Evolutionary conservation across 805 yeast genomes (phyloP).

Genomic region (Komagataella kurtzmanii): DNA sequence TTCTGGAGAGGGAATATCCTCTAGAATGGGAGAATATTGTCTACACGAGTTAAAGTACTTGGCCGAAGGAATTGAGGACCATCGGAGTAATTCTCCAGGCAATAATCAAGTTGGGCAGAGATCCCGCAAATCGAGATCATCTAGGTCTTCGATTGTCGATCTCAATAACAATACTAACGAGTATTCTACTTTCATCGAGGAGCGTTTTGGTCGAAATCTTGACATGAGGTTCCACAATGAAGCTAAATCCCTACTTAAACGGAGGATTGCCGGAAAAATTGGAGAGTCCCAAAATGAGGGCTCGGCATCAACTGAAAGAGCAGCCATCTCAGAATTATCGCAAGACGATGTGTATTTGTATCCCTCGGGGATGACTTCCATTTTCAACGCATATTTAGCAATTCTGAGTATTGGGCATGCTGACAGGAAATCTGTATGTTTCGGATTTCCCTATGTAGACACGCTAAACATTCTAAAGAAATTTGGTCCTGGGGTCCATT

Average conservation of each 20-base stretch:
- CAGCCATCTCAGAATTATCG: conserved; percentile 9
- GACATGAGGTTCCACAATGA: conserved; percentile 63
- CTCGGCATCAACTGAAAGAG: neutral
- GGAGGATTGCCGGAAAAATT: conserved; percentile 61
- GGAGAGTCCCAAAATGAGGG: conserved; percentile 16
- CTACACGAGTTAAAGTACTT: conserved; percentile 39
- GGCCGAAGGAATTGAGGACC: conserved; percentile 12
- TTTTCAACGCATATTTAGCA: conserved; percentile 64
- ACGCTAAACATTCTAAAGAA: conserved; percentile 75
- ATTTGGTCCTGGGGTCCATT: conserved; percentile 86
- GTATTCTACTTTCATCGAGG: conserved; percentile 62
- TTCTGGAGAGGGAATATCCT: conserved; percentile 92
- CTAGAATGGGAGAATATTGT: conserved; percentile 79
- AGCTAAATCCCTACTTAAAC: conserved; percentile 62
- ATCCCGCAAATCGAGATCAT: conserved; percentile 2
- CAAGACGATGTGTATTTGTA: conserved; percentile 69
- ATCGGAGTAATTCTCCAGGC: conserved; percentile 5
- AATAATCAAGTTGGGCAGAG: neutral
- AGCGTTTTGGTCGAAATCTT: conserved; percentile 80
- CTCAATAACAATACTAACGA: conserved; percentile 23
- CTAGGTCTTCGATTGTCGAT: conserved; percentile 1
- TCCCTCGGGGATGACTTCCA: conserved; percentile 90
- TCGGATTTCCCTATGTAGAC: conserved; percentile 94
- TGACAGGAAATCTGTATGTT: conserved; percentile 64
- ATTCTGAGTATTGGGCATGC: conserved; percentile 9